A percentile compares a stretch with the other conserved stretches of the same genome.
These are phyloP conservation scores for Allium sativum DNA, from an alignment of 106 monocot species.

Conservation along the genomic window DNA sequence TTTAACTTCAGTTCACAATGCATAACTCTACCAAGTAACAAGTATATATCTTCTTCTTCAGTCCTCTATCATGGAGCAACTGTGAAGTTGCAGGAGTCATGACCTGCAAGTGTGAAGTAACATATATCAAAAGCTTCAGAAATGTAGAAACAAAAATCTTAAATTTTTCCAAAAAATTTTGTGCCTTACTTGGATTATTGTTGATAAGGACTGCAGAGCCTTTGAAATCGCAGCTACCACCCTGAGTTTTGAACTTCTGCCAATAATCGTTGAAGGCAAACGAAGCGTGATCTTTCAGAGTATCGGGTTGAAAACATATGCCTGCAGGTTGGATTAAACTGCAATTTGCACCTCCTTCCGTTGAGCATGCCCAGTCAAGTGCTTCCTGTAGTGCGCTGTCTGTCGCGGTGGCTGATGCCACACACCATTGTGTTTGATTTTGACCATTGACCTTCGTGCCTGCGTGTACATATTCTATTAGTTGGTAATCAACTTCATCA, in stretches of 20 bases:
- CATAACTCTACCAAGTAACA: too few species aligned
- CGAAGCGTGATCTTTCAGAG: conserved; percentile 64
- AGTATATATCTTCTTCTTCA: too few species aligned
- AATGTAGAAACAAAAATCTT: too few species aligned
- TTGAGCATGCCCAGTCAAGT: conserved; percentile 63
- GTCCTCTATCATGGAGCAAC: neutral
- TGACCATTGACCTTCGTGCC: neutral
- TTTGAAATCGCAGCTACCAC: conserved; percentile 83
- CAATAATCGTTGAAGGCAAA: conserved; percentile 92
- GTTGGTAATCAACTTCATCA: too few species aligned
- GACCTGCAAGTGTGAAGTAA: neutral
- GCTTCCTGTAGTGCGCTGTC: conserved; percentile 69
- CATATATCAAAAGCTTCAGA: neutral
- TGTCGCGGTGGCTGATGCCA: conserved; percentile 56
- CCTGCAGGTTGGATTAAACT: conserved; percentile 50
- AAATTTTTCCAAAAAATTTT: neutral
- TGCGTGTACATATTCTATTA: too few species aligned
- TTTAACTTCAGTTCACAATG: too few species aligned
- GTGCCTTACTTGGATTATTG: conserved; percentile 57
- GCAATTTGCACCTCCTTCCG: conserved; percentile 67
- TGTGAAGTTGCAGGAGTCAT: neutral
- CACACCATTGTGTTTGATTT: conserved; percentile 35
- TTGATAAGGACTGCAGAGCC: conserved; percentile 55
- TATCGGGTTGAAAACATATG: conserved; percentile 60
- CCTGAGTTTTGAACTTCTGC: conserved; percentile 55